These are phyloP conservation scores for Maudiozyma bulderi DNA, from an alignment of 805 yeast species.

Conservation along the genomic window DNA sequence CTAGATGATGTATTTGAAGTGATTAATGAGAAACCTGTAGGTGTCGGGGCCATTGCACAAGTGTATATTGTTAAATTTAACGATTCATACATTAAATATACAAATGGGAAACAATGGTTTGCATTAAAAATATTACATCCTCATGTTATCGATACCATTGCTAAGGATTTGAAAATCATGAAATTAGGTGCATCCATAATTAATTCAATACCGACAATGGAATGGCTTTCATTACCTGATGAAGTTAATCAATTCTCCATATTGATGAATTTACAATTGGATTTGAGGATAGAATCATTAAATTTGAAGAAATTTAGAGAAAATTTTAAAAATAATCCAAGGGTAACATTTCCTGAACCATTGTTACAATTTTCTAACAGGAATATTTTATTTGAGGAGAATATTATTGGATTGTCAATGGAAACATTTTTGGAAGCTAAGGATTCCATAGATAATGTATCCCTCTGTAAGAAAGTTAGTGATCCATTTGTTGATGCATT, in stretches of 20 bases:
- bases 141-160: constrained; percentile 56
- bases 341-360: constrained; percentile 68
- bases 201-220: constrained; percentile 82
- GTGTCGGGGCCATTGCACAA: constrained; percentile 98
- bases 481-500: constrained; percentile 86
- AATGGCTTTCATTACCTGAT: constrained; percentile 91
- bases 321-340: constrained; percentile 49
- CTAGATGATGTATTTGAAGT: constrained; percentile 76
- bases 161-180: constrained; percentile 81
- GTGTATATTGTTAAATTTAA: constrained; percentile 66
- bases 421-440: constrained; percentile 48
- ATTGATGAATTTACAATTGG: constrained; percentile 83
- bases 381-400: constrained; percentile 76
- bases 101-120: constrained; percentile 40
- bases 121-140: constrained; percentile 95
- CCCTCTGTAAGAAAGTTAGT: constrained; percentile 57
- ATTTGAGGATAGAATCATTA: constrained; percentile 79
- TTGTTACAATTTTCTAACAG: constrained; percentile 46
- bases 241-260: constrained; percentile 83
- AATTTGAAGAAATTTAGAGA: constrained; percentile 64
- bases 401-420: constrained; percentile 76
- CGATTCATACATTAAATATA: constrained; percentile 4
- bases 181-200: constrained; percentile 61
- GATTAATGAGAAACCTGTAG: constrained; percentile 66
- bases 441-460: constrained; percentile 19